A percentile compares a stretch with the other conserved stretches of the same genome.
These are phyloP conservation scores for Polyporus tsugae DNA, from an alignment of 1,284 basidiomycete species.

Conservation along the genomic window DNA sequence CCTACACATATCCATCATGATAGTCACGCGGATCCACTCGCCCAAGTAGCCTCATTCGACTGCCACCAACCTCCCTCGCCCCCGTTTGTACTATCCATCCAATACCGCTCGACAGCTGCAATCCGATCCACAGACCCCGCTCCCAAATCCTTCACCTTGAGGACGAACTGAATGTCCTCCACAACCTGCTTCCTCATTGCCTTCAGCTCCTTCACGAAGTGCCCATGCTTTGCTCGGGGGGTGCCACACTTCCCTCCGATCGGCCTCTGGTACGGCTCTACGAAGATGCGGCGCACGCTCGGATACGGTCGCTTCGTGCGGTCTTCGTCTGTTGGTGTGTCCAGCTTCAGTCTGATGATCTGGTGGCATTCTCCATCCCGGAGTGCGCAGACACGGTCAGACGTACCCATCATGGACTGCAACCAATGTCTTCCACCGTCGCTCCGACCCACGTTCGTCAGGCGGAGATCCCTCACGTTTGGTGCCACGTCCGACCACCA, in stretches of 20 bases:
- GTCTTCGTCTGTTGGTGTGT: neutral
- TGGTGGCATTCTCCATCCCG: neutral
- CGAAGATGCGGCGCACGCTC: neutral
- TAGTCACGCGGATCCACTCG: too few species aligned
- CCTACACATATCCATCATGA: too few species aligned
- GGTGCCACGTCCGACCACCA: neutral
- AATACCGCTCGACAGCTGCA: neutral
- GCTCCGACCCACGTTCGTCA: neutral
- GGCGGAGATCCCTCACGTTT: neutral
- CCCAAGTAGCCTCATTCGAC: neutral
- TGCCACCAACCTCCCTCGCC: neutral
- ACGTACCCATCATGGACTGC: neutral
- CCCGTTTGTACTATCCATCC: neutral
- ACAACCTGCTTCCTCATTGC: neutral
- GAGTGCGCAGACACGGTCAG: neutral
- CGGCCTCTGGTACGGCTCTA: constrained; percentile 5
- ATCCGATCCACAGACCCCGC: neutral
- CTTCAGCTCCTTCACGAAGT: neutral
- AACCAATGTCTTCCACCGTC: neutral
- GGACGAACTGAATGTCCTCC: neutral
- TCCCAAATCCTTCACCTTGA: neutral
- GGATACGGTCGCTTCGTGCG: constrained; percentile 7
- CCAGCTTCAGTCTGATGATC: neutral
- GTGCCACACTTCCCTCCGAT: neutral
- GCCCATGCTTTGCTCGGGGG: neutral